A percentile compares a stretch with the other conserved stretches of the same genome.
These are phyloP conservation scores for Suhomyces sp. DNA, from an alignment of 805 yeast genomes.

Conservation along the genomic window DNA sequence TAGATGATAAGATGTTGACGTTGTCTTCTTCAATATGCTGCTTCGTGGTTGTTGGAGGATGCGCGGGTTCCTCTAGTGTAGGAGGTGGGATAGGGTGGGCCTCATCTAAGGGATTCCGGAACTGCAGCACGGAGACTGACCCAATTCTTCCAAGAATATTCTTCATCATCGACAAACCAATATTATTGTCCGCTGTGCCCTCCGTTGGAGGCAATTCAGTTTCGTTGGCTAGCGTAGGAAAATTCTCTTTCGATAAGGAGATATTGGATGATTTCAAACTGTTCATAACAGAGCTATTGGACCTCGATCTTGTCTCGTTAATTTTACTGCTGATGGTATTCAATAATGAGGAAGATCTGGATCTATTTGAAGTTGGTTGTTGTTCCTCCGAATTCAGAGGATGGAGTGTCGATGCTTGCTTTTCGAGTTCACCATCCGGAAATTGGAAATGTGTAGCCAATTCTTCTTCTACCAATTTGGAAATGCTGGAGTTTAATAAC, in stretches of 20 bases:
- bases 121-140: conserved; percentile 27
- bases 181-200: conserved; percentile 13
- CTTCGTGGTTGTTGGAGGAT: not conserved
- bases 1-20: conserved; percentile 3
- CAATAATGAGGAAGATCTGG: conserved; percentile 40
- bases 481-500: conserved; percentile 7
- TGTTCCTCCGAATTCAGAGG: conserved; percentile 12
- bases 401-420: not conserved
- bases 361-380: conserved; percentile 18
- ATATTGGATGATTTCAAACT: conserved; percentile 18
- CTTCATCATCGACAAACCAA: conserved; percentile 32
- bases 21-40: conserved; percentile 8
- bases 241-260: conserved; percentile 20
- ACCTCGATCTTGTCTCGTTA: conserved; percentile 34
- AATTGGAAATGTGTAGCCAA: conserved; percentile 26
- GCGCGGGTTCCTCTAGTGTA: not conserved
- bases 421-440: conserved; percentile 22
- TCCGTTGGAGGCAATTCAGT: conserved; percentile 19
- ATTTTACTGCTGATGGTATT: conserved; percentile 33
- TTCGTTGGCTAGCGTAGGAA: conserved; percentile 24
- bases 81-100: too few species aligned
- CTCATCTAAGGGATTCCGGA: conserved; percentile 15
- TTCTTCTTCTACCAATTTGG: conserved; percentile 32
- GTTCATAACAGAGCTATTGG: conserved; percentile 29
- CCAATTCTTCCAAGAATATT: conserved; percentile 37